Evolutionary conservation across 2,329 filamentous ascomycete species (phyloP).

Genomic region (Sphaerostilbella broomeana): DNA sequence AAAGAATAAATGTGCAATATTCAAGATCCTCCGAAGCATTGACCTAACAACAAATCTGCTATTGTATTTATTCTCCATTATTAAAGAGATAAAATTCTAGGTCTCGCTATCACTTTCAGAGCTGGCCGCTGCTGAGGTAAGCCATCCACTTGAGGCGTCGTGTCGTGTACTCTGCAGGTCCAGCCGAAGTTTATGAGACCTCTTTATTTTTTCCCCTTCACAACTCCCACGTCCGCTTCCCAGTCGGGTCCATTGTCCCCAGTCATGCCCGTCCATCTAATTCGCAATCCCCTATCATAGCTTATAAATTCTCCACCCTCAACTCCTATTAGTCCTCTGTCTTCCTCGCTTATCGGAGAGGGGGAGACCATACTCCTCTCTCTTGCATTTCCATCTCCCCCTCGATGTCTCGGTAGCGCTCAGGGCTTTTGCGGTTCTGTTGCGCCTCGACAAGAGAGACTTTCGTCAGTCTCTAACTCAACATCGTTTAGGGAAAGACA

Average conservation of each 20-base stretch:
- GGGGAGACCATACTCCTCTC: constrained; percentile 7
- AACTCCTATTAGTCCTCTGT: neutral
- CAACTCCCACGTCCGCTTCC: neutral
- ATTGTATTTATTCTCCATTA: neutral
- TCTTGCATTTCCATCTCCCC: neutral
- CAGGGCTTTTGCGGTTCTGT: too few species aligned
- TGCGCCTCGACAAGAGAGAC: too few species aligned
- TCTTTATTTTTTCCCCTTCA: constrained; percentile 1
- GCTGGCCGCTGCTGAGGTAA: constrained; percentile 14
- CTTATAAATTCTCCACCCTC: neutral
- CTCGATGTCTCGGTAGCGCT: constrained; percentile 14
- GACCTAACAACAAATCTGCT: too few species aligned
- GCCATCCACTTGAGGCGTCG: constrained; percentile 7
- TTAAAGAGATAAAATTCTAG: neutral
- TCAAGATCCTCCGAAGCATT: too few species aligned
- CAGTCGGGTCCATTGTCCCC: too few species aligned
- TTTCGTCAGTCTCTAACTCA: too few species aligned
- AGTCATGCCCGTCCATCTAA: too few species aligned
- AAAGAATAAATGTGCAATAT: too few species aligned
- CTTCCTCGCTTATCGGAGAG: constrained; percentile 1
- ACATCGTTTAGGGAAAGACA: too few species aligned
- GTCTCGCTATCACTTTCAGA: too few species aligned
- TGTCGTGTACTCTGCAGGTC: neutral
- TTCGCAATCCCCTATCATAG: neutral
- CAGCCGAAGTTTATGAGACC: constrained; percentile 5